A percentile compares a stretch with the other conserved stretches of the same genome.
Evolutionary conservation across 139 green algal genomes (phyloP).

Genomic region (Nannochloris sp.): DNA sequence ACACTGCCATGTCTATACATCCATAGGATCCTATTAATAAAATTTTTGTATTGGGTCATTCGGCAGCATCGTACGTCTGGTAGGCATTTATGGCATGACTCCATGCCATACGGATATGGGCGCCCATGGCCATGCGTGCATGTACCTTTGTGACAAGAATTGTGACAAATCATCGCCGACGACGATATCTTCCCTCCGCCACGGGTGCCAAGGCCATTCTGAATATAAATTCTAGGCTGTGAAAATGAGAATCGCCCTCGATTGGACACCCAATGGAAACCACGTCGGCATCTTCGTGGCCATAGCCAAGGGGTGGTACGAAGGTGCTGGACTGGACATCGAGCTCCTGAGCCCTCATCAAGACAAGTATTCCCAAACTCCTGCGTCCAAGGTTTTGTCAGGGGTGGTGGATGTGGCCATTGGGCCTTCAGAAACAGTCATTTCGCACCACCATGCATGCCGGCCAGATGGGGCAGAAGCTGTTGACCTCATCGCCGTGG

Average conservation of each 20-base stretch:
- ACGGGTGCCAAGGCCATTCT: no score
- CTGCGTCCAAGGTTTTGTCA: slow-evolving; percentile 32
- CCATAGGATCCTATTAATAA: no score
- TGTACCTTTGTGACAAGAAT: no score
- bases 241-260: slow-evolving; percentile 50
- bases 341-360: slow-evolving; percentile 40
- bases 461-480: not conserved
- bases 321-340: slow-evolving; percentile 39
- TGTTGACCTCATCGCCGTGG: slow-evolving; percentile 36
- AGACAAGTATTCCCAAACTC: slow-evolving; percentile 56
- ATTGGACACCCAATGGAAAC: slow-evolving; percentile 75
- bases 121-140: no score
- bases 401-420: slow-evolving; percentile 38
- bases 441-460: slow-evolving; percentile 32
- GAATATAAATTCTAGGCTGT: not conserved
- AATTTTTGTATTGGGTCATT: no score
- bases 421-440: slow-evolving; percentile 42
- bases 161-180: slow-evolving; percentile 20
- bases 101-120: no score
- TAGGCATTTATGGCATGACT: no score
- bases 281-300: slow-evolving; percentile 12
- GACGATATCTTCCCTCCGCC: not conserved
- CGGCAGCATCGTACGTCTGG: no score
- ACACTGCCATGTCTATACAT: no score
- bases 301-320: slow-evolving; percentile 22